Evolutionary conservation across 2,329 filamentous ascomycete genomes (phyloP).

Genomic region (Paecilomyces fulvus): DNA sequence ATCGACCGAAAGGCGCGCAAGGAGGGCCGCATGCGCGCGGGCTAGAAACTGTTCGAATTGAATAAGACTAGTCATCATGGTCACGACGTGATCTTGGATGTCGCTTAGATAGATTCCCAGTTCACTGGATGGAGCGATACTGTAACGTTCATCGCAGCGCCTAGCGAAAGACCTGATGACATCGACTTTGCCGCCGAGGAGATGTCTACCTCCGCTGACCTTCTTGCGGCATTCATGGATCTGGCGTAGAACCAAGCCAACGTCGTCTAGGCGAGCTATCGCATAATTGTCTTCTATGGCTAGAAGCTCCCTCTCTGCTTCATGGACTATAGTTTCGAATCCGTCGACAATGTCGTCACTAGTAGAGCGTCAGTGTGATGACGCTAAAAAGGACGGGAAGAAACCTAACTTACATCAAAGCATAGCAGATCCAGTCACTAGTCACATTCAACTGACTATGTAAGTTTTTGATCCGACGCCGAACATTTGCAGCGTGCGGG

Average conservation of each 20-base stretch:
- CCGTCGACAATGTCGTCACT: constrained; percentile 92
- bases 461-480: constrained; percentile 76
- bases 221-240: constrained; percentile 86
- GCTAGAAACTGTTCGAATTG: constrained; percentile 96
- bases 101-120: constrained; percentile 90
- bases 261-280: constrained; percentile 77
- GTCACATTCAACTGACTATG: constrained; percentile 87
- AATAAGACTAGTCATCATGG: constrained; percentile 87
- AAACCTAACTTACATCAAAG: constrained; percentile 60
- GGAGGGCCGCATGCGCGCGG: constrained; percentile 83
- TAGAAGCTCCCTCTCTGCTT: constrained; percentile 76
- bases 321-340: constrained; percentile 76
- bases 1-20: constrained; percentile 83
- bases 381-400: constrained; percentile 20
- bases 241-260: constrained; percentile 68
- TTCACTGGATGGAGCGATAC: constrained; percentile 81
- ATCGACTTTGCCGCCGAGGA: constrained; percentile 89
- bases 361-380: constrained; percentile 1
- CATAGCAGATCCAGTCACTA: constrained; percentile 96
- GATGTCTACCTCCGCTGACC: constrained; percentile 77
- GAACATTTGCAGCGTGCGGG: constrained; percentile 75
- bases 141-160: constrained; percentile 89
- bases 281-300: constrained; percentile 89
- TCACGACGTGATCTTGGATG: constrained; percentile 95
- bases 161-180: constrained; percentile 93